Base-by-base conservation (phyloP, 192 early-diverging fungal genomes). In the Funneliformis geosporum region DNA sequence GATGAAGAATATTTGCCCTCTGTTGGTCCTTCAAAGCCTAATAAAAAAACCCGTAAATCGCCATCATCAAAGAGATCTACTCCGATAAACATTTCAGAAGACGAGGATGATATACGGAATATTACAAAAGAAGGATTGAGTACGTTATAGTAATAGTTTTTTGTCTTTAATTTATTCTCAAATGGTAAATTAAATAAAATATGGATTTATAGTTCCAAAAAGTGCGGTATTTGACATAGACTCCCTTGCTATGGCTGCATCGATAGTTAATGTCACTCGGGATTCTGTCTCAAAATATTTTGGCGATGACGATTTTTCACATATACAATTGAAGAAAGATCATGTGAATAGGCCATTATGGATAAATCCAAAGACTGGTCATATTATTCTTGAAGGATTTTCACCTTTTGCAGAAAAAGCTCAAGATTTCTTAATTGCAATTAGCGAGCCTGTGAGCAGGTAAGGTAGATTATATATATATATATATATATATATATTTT, bases 401-500 rank as follows among this genome's bases (percentile, higher is more conserved):
- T 98, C 97, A 9, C 95, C 96, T 7, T 96, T 99, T 80, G 92
- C 96, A 10, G 95, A 96, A 76, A 93, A 97, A 79, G 97, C 97
- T 0, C 94, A 95, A 65, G 98, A 99, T 87, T 97, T 98, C 82
- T 83, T 99, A 18, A 95, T 96, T 62, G 92, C 97, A 21, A 95
- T 99, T 73, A 94, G 95, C 68, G 98, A 99, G 81, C 98, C 98
- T 62, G 89, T 99, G 6, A 94, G 92, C 80, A 88, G 95, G 82
- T 92, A 88, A 16, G 83, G n/a, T n/a, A n/a, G n/a, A n/a, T n/a
- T n/a, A n/a, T n/a, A n/a, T n/a, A n/a, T n/a, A n/a, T n/a, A n/a
- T n/a, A n/a, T n/a, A n/a, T n/a, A n/a, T n/a, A n/a, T n/a, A n/a
- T n/a, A n/a, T n/a, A n/a, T n/a, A n/a, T n/a, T n/a, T 85, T 60